Percentiles rank a stretch among this genome's conserved stretches.
phyloP scores from a whole-genome alignment of 495 filamentous ascomycete species.

The Hypoxylon crocopeplum region DNA sequence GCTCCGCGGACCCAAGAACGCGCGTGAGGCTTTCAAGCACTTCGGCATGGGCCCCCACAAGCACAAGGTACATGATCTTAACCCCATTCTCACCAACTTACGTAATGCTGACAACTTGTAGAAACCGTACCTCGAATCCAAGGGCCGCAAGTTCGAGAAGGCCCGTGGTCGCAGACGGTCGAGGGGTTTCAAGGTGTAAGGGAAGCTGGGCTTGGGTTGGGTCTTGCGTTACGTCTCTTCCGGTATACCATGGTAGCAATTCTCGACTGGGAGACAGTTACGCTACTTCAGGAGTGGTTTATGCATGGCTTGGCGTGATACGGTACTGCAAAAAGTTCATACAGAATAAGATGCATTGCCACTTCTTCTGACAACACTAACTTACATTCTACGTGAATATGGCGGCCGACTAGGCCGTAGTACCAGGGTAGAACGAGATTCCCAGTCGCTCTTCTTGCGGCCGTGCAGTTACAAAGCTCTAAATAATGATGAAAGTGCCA shows the following conservation, averaged over 20 bases:
- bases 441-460: no score
- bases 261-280: conserved; percentile 28
- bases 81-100: background rate
- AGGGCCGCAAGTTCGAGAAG: conserved; percentile 98
- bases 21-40: conserved; percentile 97
- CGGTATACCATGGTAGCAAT: conserved; percentile 37
- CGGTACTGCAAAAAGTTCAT: conserved; percentile 43
- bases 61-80: conserved; percentile 75
- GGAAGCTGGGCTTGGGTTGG: conserved; percentile 39
- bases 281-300: conserved; percentile 40
- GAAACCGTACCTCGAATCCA: conserved; percentile 97
- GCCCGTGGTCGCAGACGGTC: conserved; percentile 97
- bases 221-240: conserved; percentile 41
- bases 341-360: conserved; percentile 40
- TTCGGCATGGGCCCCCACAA: conserved; percentile 97
- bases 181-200: conserved; percentile 98
- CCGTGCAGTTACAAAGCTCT: no score
- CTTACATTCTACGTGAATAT: background rate
- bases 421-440: no score
- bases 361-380: conserved; percentile 21
- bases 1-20: conserved; percentile 95
- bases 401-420: background rate
- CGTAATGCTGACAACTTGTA: conserved; percentile 41
- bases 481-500: no score
- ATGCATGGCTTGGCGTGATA: conserved; percentile 47